A percentile compares a stretch with the other conserved stretches of the same genome.
Conservation (phyloP, 495 filamentous ascomycete genomes). For the Amphirosellinia nigrospora region DNA sequence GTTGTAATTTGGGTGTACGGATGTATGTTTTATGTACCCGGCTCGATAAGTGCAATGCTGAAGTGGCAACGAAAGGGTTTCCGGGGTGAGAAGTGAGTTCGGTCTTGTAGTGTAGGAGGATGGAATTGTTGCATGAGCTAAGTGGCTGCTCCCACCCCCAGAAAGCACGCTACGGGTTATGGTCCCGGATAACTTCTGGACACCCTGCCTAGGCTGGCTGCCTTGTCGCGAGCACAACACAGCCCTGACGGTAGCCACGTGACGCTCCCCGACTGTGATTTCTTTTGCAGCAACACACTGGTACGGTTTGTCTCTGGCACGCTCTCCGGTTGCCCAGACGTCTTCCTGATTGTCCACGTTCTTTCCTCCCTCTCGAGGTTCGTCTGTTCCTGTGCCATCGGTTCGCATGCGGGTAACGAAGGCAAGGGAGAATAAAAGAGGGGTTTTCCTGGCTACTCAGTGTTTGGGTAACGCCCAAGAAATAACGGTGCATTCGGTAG, state of each 20-base stretch:
- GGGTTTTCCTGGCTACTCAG: not conserved
- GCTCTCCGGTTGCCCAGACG: slow-evolving; percentile 1
- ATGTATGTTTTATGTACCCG: not conserved
- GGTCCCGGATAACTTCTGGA: slow-evolving; percentile 4
- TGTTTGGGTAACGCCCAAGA: slow-evolving; percentile 1
- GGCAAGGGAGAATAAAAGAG: not conserved
- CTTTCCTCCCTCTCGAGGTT: slow-evolving; percentile 5
- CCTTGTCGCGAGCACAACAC: slow-evolving; percentile 13
- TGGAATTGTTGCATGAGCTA: slow-evolving; percentile 23
- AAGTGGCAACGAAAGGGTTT: not conserved
- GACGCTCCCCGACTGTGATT: not conserved
- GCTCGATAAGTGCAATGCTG: not conserved
- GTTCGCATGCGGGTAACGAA: not conserved
- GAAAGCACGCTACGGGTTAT: slow-evolving; percentile 3
- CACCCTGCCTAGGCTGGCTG: slow-evolving; percentile 11
- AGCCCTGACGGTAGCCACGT: slow-evolving; percentile 19
- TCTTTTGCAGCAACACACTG: slow-evolving; percentile 3
- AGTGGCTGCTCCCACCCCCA: slow-evolving; percentile 25
- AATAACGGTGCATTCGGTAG: not conserved
- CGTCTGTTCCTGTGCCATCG: not conserved
- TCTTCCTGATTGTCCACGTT: not conserved
- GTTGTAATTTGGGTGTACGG: not conserved
- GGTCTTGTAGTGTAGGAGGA: slow-evolving; percentile 16
- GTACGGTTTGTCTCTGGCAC: slow-evolving; percentile 1
- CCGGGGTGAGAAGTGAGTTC: not conserved